Evolutionary conservation across 2,329 filamentous ascomycete genomes (phyloP), one percentile per base, ranked within the genome.

Genomic region (Lecanicillium sp.): DNA sequence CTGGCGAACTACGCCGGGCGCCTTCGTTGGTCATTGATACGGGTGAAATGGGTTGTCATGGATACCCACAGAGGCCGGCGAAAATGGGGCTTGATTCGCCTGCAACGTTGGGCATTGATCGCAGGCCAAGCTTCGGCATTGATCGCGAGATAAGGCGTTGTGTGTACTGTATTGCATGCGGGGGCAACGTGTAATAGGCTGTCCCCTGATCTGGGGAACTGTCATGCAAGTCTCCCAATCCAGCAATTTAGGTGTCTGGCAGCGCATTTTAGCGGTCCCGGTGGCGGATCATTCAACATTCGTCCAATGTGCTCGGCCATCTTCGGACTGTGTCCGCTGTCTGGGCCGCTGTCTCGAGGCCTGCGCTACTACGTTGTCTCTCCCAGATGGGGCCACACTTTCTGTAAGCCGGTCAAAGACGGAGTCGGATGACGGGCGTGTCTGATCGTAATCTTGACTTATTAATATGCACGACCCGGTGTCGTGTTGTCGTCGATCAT

Each of bases 311-410:
- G n/a, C n/a, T n/a, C n/a, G n/a, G n/a, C n/a, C n/a, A n/a, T n/a
- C n/a, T n/a, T n/a, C n/a, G n/a, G n/a, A n/a, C n/a, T n/a, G n/a
- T n/a, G n/a, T n/a, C n/a, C n/a, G n/a, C n/a, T n/a, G n/a, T n/a
- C n/a, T n/a, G n/a, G 32, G 23, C 32, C 23, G 23, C 40, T 29
- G 29, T 23, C 17, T 15, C 3, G 14, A 9, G 23, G 7, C 10
- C n/a, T 19, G 21, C 29, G 20, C 12, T 45, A 38, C 43, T 23
- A 45, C 43, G 43, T 45, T 37, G 43, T 26, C 37, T 38, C 33
- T 21, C 8, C 9, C 35, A 11, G 43, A 23, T 17, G 24, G 43
- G 33, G 14, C 21, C 27, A 17, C 8, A 10, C 11, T 17, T 10
- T 12, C 21, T 5, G 20, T 32, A 19, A 2, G 11, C 19, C 43